Evolutionary conservation across 345 rosid species (phyloP).

Genomic region (Passiflora organensis): DNA sequence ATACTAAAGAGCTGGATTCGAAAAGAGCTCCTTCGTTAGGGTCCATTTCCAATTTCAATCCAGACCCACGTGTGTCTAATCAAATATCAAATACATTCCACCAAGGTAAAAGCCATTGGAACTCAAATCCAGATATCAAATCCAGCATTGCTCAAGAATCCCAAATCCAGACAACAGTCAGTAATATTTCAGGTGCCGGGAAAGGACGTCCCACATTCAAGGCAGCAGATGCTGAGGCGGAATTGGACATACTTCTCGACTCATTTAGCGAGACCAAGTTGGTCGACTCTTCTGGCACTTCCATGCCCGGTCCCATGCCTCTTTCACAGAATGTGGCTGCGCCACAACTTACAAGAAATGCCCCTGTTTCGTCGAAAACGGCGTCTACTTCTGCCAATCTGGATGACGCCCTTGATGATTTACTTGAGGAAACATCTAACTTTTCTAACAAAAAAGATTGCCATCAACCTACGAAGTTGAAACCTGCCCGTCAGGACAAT

Average conservation of each 20-base stretch:
- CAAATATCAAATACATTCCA: constrained; percentile 15
- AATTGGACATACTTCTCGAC: constrained; percentile 63
- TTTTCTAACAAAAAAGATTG: constrained; percentile 15
- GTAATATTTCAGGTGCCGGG: constrained; percentile 2
- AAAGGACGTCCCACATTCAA: constrained; percentile 17
- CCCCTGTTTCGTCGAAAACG: constrained; percentile 8
- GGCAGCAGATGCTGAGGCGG: constrained; percentile 47
- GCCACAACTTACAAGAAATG: constrained; percentile 18
- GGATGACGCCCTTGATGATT: constrained; percentile 51
- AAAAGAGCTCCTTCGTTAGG: constrained; percentile 7
- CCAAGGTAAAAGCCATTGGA: constrained; percentile 18
- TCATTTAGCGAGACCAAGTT: constrained; percentile 37
- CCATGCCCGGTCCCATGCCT: constrained; percentile 8
- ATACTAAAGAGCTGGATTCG: constrained; percentile 18
- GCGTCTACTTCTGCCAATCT: constrained; percentile 19
- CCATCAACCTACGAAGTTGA: constrained; percentile 14
- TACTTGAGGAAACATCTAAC: constrained; percentile 48
- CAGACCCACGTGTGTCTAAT: constrained; percentile 8
- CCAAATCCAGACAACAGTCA: neutral
- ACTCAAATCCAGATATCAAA: constrained; percentile 8
- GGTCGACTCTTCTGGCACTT: constrained; percentile 13
- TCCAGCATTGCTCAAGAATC: constrained; percentile 5
- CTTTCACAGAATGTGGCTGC: constrained; percentile 9
- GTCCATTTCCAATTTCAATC: neutral
- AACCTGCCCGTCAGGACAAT: constrained; percentile 4